phyloP scores from a whole-genome alignment of 495 filamentous ascomycete genomes.

The Hypoxylon subgilvum region DNA sequence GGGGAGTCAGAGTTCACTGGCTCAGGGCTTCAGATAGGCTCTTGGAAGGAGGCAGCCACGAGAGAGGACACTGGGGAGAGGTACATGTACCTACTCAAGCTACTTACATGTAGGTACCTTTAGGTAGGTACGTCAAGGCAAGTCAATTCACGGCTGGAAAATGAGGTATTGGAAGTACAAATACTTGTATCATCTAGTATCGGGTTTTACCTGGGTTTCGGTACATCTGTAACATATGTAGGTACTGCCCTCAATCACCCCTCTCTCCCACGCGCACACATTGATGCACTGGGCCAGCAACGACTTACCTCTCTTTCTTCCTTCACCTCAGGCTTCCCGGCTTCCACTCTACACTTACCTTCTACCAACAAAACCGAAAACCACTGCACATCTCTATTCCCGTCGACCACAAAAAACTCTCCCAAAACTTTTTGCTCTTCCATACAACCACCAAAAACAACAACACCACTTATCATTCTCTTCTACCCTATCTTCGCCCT shows the following conservation, averaged over 20 bases:
- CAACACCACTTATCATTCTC: slow-evolving; percentile 41
- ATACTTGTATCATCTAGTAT: too few species aligned
- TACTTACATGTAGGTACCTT: background rate
- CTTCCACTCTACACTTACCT: slow-evolving; percentile 10
- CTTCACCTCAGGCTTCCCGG: slow-evolving; percentile 28
- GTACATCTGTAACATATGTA: background rate
- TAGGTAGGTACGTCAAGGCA: too few species aligned
- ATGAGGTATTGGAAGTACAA: too few species aligned
- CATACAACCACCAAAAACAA: slow-evolving; percentile 45
- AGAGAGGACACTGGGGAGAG: too few species aligned
- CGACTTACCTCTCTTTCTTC: slow-evolving; percentile 3
- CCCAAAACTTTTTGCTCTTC: slow-evolving; percentile 46
- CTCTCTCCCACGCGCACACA: slow-evolving; percentile 23
- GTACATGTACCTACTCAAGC: background rate
- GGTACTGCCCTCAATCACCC: slow-evolving; percentile 16
- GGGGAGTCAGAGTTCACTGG: too few species aligned
- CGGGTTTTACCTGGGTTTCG: too few species aligned
- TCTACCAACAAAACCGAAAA: slow-evolving; percentile 30
- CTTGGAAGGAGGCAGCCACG: slow-evolving; percentile 19
- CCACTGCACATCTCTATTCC: slow-evolving; percentile 52
- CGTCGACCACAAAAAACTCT: slow-evolving; percentile 57
- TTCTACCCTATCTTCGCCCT: slow-evolving; percentile 39
- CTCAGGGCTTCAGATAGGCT: slow-evolving; percentile 20
- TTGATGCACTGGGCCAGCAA: slow-evolving; percentile 11
- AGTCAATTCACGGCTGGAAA: too few species aligned